Evolutionary conservation across 2,329 filamentous ascomycete species (phyloP).

Genomic region (Pyricularia sp.): DNA sequence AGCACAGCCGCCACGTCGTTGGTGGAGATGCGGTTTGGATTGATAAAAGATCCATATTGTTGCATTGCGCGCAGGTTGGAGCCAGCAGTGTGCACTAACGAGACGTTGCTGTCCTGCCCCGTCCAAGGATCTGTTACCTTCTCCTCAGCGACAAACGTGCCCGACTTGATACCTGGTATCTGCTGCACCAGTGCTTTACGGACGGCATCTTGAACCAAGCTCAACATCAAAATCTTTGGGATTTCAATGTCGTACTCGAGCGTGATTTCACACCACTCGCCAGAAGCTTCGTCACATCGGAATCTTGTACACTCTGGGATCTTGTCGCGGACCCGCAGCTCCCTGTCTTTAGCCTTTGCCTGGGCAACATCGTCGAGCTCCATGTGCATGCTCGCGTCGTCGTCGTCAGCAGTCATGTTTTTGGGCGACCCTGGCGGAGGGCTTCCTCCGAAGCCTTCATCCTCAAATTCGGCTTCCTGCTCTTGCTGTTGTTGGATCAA

Average conservation of each 20-base stretch:
- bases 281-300: constrained; percentile 65
- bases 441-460: constrained; percentile 42
- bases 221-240: constrained; percentile 89
- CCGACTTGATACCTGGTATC: constrained; percentile 66
- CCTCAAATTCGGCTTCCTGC: constrained; percentile 48
- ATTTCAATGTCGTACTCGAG: constrained; percentile 72
- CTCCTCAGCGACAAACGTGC: constrained; percentile 56
- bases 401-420: constrained; percentile 20
- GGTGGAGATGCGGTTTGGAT: constrained; percentile 77
- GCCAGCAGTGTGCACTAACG: constrained; percentile 68
- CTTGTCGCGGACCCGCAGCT: constrained; percentile 54
- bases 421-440: constrained; percentile 25
- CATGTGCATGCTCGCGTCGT: constrained; percentile 20
- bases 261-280: constrained; percentile 69
- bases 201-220: constrained; percentile 74
- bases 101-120: constrained; percentile 37
- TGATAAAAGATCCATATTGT: constrained; percentile 73
- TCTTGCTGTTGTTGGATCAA: constrained; percentile 58
- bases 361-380: constrained; percentile 6
- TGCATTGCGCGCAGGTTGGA: constrained; percentile 90
- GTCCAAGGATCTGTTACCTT: constrained; percentile 36
- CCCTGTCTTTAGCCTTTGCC: constrained; percentile 36
- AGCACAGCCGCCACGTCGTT: constrained; percentile 90
- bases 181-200: constrained; percentile 77
- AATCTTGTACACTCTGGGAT: constrained; percentile 65